Evolutionary conservation across 2,329 filamentous ascomycete species (phyloP).

Genomic region (Paraconiothyrium sp.): DNA sequence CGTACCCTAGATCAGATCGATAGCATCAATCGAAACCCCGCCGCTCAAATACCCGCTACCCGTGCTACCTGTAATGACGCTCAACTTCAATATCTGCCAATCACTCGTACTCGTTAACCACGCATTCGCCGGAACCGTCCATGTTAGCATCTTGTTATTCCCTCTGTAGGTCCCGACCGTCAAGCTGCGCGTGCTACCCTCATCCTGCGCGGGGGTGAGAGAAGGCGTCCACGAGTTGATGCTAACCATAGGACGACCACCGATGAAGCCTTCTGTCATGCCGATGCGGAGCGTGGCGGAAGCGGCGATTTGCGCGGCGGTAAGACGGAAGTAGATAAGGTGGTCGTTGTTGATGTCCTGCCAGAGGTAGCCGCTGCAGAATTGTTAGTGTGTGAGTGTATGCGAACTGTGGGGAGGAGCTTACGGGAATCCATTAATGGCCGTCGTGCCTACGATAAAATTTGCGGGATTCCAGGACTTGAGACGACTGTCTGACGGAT

Average conservation of each 20-base stretch:
- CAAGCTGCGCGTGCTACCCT: constrained; percentile 30
- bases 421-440: not conserved
- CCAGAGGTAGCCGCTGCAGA: constrained; percentile 52
- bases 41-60: constrained; percentile 31
- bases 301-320: constrained; percentile 30
- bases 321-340: constrained; percentile 53
- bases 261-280: constrained; percentile 30
- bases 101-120: constrained; percentile 31
- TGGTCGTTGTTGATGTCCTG: constrained; percentile 55
- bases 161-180: constrained; percentile 36
- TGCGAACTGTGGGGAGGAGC: not conserved
- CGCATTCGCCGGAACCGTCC: constrained; percentile 32
- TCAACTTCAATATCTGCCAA: constrained; percentile 33
- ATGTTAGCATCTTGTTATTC: constrained; percentile 35
- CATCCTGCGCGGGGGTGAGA: constrained; percentile 20
- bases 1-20: constrained; percentile 24
- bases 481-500: constrained; percentile 47
- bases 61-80: constrained; percentile 31
- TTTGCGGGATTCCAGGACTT: constrained; percentile 32
- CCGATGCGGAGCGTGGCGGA: constrained; percentile 30
- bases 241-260: constrained; percentile 28
- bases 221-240: constrained; percentile 29
- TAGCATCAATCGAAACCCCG: constrained; percentile 29
- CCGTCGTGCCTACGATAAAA: constrained; percentile 28
- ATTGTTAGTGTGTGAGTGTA: not conserved